A percentile compares a stretch with the other conserved stretches of the same genome.
Conservation (phyloP, 2,329 filamentous ascomycete genomes). For the Colletotrichum sp. region DNA sequence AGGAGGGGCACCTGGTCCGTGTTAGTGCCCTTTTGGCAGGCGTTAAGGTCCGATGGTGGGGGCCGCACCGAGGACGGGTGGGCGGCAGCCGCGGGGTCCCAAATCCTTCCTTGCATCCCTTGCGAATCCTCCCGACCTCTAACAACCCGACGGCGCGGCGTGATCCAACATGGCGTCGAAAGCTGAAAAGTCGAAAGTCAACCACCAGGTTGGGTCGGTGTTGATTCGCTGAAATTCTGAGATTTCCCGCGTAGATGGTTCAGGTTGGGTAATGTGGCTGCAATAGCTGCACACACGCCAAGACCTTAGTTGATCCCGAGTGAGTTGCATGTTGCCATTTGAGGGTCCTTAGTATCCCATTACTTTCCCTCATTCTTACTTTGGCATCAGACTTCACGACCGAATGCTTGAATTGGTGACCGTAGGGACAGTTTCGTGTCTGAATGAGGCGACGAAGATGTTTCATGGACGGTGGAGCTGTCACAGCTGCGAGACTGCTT, state of each 20-base stretch:
- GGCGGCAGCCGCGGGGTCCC: background rate
- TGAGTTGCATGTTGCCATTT: no score
- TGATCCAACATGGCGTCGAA: background rate
- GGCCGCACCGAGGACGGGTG: background rate
- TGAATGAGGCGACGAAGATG: no score
- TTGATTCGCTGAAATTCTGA: background rate
- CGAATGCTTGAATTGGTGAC: no score
- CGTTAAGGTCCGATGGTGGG: background rate
- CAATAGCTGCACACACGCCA: background rate
- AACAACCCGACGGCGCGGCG: background rate
- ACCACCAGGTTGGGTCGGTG: background rate
- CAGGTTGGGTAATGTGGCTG: background rate
- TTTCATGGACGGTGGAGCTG: no score
- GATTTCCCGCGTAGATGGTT: background rate
- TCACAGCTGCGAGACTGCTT: no score
- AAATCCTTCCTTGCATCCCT: background rate
- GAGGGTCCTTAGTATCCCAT: no score
- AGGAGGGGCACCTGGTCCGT: slow-evolving; percentile 16
- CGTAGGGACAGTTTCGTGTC: no score
- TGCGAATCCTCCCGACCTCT: background rate
- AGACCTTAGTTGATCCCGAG: background rate
- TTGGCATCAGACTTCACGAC: no score
- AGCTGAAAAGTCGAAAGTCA: background rate
- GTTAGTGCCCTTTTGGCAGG: background rate
- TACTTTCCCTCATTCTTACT: no score